Base-by-base conservation (phyloP, 805 yeast genomes). In the Sugiyamaella boreocaroliniensis region DNA sequence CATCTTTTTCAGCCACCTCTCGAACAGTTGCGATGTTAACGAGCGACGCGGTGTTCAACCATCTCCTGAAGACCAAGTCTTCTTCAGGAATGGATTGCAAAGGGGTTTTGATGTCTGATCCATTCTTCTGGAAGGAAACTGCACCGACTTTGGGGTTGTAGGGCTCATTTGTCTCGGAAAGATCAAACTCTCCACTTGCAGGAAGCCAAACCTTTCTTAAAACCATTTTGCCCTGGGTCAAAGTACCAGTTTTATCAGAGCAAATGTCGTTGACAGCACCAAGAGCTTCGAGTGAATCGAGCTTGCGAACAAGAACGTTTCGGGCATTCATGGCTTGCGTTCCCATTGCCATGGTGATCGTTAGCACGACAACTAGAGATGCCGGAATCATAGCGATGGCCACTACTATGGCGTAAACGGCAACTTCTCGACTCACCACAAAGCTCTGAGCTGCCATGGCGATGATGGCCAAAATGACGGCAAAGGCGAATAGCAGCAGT, bases 311-410 rank as follows among this genome's bases (percentile, higher is more conserved):
- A 68, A 85, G 81, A 34, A 86, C 93, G 60, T 83, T 73, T 63
- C 82, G 77, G 41, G 73, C 66, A n/a, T 81, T 82, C 82, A 88
- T 81, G 41, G 78, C 81, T 61, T 81, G 80, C 58, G 96, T 82
- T 56, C 95, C 85, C 60, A 83, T 83, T 0, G 92, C 89, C 90
- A 86, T 85, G 1, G 92, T 85, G 57, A 86, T 85, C n/a, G 93
- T 85, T 55, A 85, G 75, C 20, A 85, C 93, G 19, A 85, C 93
- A 56, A 85, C 83, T 61, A 85, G 74, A 0, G 90, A 82, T 2
- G 89, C 85, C 2, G 93, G 93, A 58, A 85, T 85, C 89, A 86
- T 86, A 4, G 90, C 81, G 47, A 85, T 71, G 62, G 86, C 86
- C 47, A 86, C 90, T 71, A 95, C 88, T 62, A 89, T 83, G 22